Conservation (phyloP, 305 asterid genomes). For the Fraxinus latifolia region DNA sequence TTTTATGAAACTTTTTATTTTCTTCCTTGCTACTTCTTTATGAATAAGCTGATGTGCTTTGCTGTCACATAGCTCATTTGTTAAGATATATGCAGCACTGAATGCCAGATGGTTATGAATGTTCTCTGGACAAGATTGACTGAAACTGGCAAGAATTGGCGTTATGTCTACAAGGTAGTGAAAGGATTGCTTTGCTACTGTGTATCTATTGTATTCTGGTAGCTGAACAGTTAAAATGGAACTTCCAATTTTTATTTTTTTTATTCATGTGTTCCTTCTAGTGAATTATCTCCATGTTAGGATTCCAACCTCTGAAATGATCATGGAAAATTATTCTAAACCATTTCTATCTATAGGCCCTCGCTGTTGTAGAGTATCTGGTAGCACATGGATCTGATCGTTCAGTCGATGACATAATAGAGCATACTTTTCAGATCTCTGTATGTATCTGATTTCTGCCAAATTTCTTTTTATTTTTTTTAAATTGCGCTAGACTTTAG, state of each 20-base stretch:
- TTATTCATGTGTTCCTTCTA: background rate
- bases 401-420: conserved; percentile 87
- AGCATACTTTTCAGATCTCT: conserved; percentile 87
- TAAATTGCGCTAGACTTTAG: background rate
- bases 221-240: conserved; percentile 6
- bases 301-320: conserved; percentile 10
- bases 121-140: conserved; percentile 89
- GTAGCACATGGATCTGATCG: conserved; percentile 93
- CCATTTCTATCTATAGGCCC: conserved; percentile 42
- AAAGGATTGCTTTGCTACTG: conserved; percentile 10
- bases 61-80: conserved; percentile 27
- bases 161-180: conserved; percentile 85
- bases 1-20: conserved; percentile 21
- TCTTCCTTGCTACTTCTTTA: conserved; percentile 17
- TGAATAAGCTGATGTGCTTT: conserved; percentile 21
- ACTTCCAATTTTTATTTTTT: background rate
- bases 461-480: conserved; percentile 4
- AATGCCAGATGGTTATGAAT: conserved; percentile 88
- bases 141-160: conserved; percentile 92
- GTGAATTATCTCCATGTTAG: background rate
- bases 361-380: conserved; percentile 93
- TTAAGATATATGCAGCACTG: conserved; percentile 64
- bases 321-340: conserved; percentile 6
- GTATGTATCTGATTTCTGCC: conserved; percentile 48
- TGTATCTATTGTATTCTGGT: conserved; percentile 4